Evolutionary conservation across 345 rosid genomes (phyloP).

Genomic region (Aquilaria yunnanensis): DNA sequence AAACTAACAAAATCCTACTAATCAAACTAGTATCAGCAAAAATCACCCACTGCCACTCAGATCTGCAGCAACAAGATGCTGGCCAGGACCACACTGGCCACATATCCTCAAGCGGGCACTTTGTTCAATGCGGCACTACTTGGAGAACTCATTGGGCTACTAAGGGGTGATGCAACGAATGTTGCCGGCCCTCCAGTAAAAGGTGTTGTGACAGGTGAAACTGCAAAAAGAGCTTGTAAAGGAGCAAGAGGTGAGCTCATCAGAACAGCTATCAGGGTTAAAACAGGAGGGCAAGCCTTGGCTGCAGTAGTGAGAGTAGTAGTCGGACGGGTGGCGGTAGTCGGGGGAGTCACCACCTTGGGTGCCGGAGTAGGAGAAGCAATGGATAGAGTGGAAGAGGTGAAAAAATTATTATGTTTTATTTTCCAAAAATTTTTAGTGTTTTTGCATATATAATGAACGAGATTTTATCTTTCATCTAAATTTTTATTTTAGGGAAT

Average conservation of each 20-base stretch:
- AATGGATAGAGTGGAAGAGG: neutral
- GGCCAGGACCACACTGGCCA: conserved; percentile 25
- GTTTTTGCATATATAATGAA: too few relatives aligned
- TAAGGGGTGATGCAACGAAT: neutral
- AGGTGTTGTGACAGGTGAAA: conserved; percentile 17
- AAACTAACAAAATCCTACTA: too few relatives aligned
- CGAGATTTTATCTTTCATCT: too few relatives aligned
- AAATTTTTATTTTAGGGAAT: too few relatives aligned
- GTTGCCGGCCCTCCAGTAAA: conserved; percentile 7
- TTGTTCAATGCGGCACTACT: conserved; percentile 32
- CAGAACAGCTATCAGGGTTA: conserved; percentile 16
- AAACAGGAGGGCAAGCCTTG: conserved; percentile 12
- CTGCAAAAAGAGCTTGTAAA: neutral
- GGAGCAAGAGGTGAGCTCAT: neutral
- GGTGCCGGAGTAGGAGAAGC: conserved; percentile 25
- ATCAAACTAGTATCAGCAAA: too few relatives aligned
- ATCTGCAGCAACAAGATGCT: conserved; percentile 23
- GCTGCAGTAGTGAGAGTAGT: conserved; percentile 13
- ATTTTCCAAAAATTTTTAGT: too few relatives aligned
- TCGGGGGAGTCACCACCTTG: conserved; percentile 19
- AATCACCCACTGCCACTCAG: too few relatives aligned
- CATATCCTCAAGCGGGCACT: conserved; percentile 30
- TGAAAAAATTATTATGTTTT: too few relatives aligned
- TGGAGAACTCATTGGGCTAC: conserved; percentile 3
- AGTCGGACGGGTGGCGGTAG: conserved; percentile 5